Base-by-base conservation (phyloP, 2,329 filamentous ascomycete species). In the Colletotrichum tropicicola region DNA sequence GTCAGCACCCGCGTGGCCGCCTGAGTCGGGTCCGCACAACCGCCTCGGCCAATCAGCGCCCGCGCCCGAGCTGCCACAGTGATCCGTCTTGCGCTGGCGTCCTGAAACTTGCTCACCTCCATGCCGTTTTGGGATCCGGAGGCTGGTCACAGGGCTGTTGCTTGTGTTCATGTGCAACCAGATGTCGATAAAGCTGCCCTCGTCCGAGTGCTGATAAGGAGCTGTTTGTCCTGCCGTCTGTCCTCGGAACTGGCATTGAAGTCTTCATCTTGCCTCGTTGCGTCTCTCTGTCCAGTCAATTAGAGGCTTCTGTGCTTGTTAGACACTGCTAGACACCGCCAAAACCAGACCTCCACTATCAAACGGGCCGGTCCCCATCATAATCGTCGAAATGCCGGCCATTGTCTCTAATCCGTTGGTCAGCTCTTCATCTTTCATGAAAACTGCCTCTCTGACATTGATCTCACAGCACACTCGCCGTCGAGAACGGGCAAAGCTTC, bases 101-200 rank as follows among this genome's bases (percentile, higher is more conserved):
- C 49, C 61, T 65, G 61, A 65, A 65, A 65, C 61, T 52, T 65
- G 61, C 61, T 65, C 61, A 65, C 61, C 57, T 65, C 61, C 35
- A 65, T 65, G 49, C 61, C 61, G 56, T 60, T 65, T 65, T 65
- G 57, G 57, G 61, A 49, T 35, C 45, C 56, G 61, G 57, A 41
- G 44, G 61, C 43, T 59, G 61, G 49, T 65, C 61, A 65, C 61
- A 65, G 49, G 61, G 61, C 61, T 61, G 56, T 48, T 65, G 61
- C 61, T 65, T 65, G 61, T 57, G 54, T 32, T 65, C 61, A 61
- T 65, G 56, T 65, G 48, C 61, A n/a, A 65, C n/a, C 32, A 9
- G 27, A 28, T 37, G 19, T 57, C n/a, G 43, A 61, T 55, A 65
- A 51, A 61, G 61, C 49, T 65, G 25, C 13, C 48, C 21, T 21